These are phyloP conservation scores for Dissophora globulifera DNA, from an alignment of 192 early-diverging fungal genomes.

Conservation along the genomic window DNA sequence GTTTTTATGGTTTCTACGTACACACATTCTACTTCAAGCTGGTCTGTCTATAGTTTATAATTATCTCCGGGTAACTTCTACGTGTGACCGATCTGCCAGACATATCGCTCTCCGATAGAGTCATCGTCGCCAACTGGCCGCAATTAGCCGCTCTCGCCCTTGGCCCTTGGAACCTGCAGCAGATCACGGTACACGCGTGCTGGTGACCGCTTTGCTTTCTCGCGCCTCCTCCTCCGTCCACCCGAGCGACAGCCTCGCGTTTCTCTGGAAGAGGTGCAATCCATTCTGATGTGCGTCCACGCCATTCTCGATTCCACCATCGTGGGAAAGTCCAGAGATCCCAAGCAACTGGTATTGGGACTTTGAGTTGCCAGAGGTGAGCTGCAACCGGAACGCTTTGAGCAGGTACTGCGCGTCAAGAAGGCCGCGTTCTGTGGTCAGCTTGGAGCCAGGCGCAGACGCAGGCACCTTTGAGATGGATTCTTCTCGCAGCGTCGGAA, in stretches of 20 bases:
- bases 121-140: too few relatives aligned
- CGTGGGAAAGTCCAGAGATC: constrained; percentile 28
- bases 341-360: constrained; percentile 40
- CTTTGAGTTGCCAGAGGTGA: constrained; percentile 2
- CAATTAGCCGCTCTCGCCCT: too few relatives aligned
- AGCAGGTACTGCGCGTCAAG: constrained; percentile 34
- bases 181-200: constrained; percentile 29
- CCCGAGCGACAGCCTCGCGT: constrained; percentile 22
- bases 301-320: neutral
- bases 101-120: too few relatives aligned
- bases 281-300: neutral
- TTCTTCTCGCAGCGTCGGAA: constrained; percentile 9
- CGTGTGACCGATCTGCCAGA: too few relatives aligned
- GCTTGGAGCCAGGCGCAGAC: constrained; percentile 4
- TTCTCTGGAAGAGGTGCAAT: constrained; percentile 5
- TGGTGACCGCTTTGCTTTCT: constrained; percentile 22
- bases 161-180: too few relatives aligned
- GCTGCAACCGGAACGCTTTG: constrained; percentile 34
- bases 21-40: too few relatives aligned
- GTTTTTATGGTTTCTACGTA: too few relatives aligned
- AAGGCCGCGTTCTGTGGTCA: neutral
- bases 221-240: constrained; percentile 30
- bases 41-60: too few relatives aligned
- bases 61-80: too few relatives aligned
- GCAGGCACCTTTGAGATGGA: neutral